phyloP scores from a whole-genome alignment of 192 early-diverging fungal species.

The Diversispora epigaea region DNA sequence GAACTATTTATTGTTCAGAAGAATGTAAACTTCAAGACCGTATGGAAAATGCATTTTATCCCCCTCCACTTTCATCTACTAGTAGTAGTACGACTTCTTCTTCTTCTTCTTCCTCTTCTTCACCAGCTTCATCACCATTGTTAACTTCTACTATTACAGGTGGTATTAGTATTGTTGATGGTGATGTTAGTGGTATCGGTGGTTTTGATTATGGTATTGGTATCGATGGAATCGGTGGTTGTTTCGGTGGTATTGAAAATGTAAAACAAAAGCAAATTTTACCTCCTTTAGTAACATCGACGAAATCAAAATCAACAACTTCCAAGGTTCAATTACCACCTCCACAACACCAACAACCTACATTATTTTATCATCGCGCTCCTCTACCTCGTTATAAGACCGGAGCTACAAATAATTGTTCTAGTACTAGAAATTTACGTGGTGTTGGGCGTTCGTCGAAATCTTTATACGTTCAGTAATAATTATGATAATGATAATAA shows the following conservation, averaged over 20 bases:
- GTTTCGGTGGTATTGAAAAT: too few species aligned
- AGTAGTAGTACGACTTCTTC: not conserved
- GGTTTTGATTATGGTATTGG: too few species aligned
- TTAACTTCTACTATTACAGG: too few species aligned
- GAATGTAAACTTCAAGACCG: constrained; percentile 17
- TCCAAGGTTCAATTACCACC: constrained; percentile 5
- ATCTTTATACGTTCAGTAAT: constrained; percentile 14
- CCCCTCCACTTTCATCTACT: not conserved
- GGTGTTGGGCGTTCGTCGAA: not conserved
- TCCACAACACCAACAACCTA: not conserved
- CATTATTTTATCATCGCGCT: constrained; percentile 11
- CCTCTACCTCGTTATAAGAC: constrained; percentile 8
- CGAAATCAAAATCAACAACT: not conserved
- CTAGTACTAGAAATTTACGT: not conserved
- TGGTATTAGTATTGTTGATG: too few species aligned
- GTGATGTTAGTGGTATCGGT: too few species aligned
- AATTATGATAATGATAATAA: too few species aligned
- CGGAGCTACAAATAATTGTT: not conserved
- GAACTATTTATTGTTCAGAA: constrained; percentile 6
- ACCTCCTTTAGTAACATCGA: not conserved
- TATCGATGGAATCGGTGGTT: too few species aligned
- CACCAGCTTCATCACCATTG: too few species aligned
- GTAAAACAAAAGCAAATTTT: not conserved
- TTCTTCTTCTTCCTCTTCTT: not conserved
- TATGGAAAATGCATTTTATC: not conserved